Evolutionary conservation across 2,329 filamentous ascomycete species (phyloP).

Genomic region (Apiospora aurea): DNA sequence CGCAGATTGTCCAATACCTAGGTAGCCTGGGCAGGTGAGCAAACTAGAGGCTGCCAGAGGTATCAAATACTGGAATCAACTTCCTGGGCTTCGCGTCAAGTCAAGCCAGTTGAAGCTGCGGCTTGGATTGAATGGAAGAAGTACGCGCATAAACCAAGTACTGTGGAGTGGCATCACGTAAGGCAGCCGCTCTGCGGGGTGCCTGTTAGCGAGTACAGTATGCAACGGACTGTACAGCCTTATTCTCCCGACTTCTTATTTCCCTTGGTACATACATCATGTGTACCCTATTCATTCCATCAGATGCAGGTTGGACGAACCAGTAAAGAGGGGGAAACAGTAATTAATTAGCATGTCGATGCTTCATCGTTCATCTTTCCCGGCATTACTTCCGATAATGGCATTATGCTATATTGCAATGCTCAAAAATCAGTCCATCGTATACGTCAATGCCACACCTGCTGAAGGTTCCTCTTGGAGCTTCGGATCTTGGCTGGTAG

Average conservation of each 20-base stretch:
- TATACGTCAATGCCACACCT: neutral
- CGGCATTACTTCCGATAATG: neutral
- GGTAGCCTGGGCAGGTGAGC: neutral
- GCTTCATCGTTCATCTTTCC: neutral
- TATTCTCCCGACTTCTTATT: neutral
- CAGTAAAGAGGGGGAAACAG: too few relatives aligned
- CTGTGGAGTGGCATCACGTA: conserved; percentile 23
- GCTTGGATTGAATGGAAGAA: neutral
- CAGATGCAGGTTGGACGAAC: neutral
- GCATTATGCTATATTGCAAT: neutral
- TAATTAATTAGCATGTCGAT: too few relatives aligned
- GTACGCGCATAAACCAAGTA: conserved; percentile 15
- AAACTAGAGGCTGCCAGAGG: neutral
- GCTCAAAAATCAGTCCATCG: neutral
- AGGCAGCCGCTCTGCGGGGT: conserved; percentile 2
- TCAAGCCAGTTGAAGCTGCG: neutral
- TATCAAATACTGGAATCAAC: neutral
- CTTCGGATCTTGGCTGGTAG: neutral
- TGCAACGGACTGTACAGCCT: neutral
- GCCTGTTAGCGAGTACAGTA: conserved; percentile 19
- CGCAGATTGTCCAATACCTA: neutral
- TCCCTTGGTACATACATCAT: too few relatives aligned
- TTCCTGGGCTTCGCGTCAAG: conserved; percentile 3
- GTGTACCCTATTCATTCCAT: neutral
- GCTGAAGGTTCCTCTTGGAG: neutral